A percentile compares a stretch with the other conserved stretches of the same genome.
Evolutionary conservation across 345 rosid genomes (phyloP).

Genomic region (Brassica cretica): DNA sequence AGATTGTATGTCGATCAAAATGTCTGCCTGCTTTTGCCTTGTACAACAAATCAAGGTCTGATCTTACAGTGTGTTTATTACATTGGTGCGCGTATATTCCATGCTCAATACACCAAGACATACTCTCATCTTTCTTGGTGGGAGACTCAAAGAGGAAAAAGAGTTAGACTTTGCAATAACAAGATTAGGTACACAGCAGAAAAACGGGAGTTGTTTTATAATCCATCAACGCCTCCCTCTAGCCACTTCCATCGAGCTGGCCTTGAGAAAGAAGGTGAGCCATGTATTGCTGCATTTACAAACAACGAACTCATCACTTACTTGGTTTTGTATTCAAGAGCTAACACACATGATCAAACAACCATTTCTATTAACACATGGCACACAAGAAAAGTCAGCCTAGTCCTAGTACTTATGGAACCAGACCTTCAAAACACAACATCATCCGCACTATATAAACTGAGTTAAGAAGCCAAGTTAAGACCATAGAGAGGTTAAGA

Average conservation of each 20-base stretch:
- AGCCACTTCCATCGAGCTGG: conserved; percentile 78
- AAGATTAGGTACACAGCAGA: neutral
- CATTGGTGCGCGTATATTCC: neutral
- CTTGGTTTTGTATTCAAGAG: neutral
- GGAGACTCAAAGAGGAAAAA: neutral
- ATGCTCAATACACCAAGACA: neutral
- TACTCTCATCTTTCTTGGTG: neutral
- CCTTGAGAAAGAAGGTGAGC: conserved; percentile 91
- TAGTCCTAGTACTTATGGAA: neutral
- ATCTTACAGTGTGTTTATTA: neutral
- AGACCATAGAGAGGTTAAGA: neutral
- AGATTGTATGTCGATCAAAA: neutral
- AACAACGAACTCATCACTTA: neutral
- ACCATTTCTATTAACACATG: conserved; percentile 1
- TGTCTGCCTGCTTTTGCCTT: neutral
- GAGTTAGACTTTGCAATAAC: neutral
- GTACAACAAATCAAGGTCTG: neutral
- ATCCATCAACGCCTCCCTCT: conserved; percentile 6
- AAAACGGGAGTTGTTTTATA: neutral
- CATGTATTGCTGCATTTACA: conserved; percentile 75
- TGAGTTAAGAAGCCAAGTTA: neutral
- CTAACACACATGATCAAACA: neutral
- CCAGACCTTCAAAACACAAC: neutral
- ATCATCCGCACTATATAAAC: no score
- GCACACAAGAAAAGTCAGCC: conserved; percentile 9